Conservation (phyloP, 2,329 filamentous ascomycete species). For the Sclerotinia minor region DNA sequence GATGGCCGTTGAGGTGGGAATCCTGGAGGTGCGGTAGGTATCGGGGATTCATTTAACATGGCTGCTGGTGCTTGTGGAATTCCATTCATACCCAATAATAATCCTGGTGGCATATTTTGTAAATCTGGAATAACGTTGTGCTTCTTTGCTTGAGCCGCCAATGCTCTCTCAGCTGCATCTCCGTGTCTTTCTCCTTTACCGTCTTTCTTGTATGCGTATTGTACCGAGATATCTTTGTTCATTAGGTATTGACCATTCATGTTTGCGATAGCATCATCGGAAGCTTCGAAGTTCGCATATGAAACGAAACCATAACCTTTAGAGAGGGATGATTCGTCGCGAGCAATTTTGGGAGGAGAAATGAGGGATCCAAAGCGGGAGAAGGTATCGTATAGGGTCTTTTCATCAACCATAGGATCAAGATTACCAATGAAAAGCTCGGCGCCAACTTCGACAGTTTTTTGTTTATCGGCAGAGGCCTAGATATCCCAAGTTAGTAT, state of each 20-base stretch:
- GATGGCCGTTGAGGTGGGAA: constrained; percentile 35
- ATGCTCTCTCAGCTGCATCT: constrained; percentile 86
- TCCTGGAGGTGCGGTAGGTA: constrained; percentile 32
- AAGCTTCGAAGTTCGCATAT: constrained; percentile 89
- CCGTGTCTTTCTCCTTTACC: constrained; percentile 96
- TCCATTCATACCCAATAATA: constrained; percentile 44
- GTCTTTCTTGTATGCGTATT: constrained; percentile 99
- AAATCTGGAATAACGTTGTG: constrained; percentile 84
- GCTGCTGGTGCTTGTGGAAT: constrained; percentile 45
- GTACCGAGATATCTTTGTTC: constrained; percentile 94
- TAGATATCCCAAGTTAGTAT: constrained; percentile 27
- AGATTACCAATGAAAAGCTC: constrained; percentile 97
- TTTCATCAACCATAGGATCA: constrained; percentile 92
- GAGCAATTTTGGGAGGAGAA: constrained; percentile 83
- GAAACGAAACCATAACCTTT: constrained; percentile 98
- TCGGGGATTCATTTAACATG: constrained; percentile 39
- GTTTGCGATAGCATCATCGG: constrained; percentile 84
- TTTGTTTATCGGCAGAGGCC: constrained; percentile 88
- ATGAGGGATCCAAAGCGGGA: constrained; percentile 85
- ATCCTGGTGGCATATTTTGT: constrained; percentile 42
- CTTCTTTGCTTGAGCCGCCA: constrained; percentile 89
- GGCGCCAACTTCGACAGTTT: constrained; percentile 87
- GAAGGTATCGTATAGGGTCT: constrained; percentile 93
- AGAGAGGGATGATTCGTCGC: constrained; percentile 82
- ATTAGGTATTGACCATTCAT: constrained; percentile 97